phyloP scores from a whole-genome alignment of 257 asterid species.

The Solanum chilense region DNA sequence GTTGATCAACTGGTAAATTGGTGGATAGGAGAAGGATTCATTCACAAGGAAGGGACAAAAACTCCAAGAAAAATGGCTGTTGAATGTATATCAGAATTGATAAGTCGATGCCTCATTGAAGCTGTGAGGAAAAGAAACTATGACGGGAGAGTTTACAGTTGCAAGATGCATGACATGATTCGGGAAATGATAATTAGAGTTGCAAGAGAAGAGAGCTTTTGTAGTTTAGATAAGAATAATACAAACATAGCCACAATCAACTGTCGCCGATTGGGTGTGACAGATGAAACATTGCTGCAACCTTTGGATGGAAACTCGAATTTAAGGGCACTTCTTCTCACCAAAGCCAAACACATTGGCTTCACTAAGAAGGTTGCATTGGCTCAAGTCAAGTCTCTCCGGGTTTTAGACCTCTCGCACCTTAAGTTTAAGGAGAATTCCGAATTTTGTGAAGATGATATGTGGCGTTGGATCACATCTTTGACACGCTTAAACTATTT shows the following conservation, averaged over 20 bases:
- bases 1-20: constrained; percentile 4
- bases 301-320: neutral
- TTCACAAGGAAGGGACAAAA: neutral
- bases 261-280: constrained; percentile 12
- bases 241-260: neutral
- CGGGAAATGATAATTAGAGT: constrained; percentile 11
- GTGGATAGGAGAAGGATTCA: constrained; percentile 24
- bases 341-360: neutral
- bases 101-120: constrained; percentile 13
- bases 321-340: constrained; percentile 13
- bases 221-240: neutral
- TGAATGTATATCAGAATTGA: constrained; percentile 3
- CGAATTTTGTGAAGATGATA: neutral
- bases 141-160: constrained; percentile 10
- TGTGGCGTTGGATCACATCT: constrained; percentile 23
- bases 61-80: constrained; percentile 4
- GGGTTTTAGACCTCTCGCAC: constrained; percentile 18
- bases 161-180: constrained; percentile 19
- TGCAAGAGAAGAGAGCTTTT: constrained; percentile 5
- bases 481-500: constrained; percentile 9
- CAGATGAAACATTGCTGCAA: neutral
- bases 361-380: neutral
- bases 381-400: constrained; percentile 16
- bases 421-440: neutral
- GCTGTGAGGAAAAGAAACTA: neutral